Conservation (phyloP, 495 filamentous ascomycete genomes). For the Rhizodiscina lignyota region DNA sequence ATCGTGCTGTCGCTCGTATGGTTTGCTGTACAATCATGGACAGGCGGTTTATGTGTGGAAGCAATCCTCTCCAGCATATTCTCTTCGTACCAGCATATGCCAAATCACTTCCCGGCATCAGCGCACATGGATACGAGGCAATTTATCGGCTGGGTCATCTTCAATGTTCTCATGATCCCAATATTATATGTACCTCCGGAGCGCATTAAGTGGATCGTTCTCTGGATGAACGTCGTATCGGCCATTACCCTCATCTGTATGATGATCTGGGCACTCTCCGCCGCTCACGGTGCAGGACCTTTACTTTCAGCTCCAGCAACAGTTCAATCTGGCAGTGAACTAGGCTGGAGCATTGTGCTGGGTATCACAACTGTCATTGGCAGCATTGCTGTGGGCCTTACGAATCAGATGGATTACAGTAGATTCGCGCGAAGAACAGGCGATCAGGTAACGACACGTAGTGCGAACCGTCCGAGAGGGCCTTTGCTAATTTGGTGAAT, state of each 20-base stretch:
- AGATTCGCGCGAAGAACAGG: conserved; percentile 4
- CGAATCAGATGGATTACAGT: conserved; percentile 5
- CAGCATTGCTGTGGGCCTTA: conserved; percentile 2
- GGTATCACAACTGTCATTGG: conserved; percentile 6
- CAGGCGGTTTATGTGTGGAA: not conserved
- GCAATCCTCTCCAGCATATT: not conserved
- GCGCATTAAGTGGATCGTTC: conserved; percentile 25
- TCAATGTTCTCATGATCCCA: conserved; percentile 27
- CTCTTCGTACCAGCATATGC: conserved; percentile 18
- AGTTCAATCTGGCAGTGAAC: conserved; percentile 1
- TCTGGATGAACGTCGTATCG: conserved; percentile 18
- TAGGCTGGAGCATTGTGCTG: conserved; percentile 5
- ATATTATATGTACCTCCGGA: conserved; percentile 27
- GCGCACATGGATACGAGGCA: conserved; percentile 29
- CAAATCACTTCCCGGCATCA: conserved; percentile 29
- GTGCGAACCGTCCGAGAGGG: too few species aligned
- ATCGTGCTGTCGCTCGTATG: conserved; percentile 1
- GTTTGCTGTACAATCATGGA: conserved; percentile 1
- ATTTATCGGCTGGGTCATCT: conserved; percentile 29
- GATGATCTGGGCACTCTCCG: conserved; percentile 24
- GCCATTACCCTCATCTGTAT: conserved; percentile 19
- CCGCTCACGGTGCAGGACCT: conserved; percentile 20
- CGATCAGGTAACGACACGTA: conserved; percentile 3
- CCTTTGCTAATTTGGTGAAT: too few species aligned
- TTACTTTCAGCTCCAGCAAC: conserved; percentile 4